phyloP scores from a whole-genome alignment of 2,329 filamentous ascomycete species.

The Trichoderma endophyticum region DNA sequence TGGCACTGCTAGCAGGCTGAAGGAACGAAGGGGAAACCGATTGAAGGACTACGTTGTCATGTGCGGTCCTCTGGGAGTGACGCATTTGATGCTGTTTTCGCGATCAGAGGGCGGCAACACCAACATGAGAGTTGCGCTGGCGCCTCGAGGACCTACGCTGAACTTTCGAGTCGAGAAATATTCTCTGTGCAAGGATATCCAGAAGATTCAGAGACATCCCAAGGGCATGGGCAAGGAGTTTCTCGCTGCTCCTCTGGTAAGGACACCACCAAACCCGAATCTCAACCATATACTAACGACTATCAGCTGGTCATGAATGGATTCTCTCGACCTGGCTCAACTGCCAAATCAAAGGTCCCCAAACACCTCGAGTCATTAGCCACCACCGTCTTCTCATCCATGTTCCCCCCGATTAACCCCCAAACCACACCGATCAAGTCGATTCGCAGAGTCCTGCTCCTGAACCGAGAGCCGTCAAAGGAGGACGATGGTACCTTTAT shows the following conservation, averaged over 20 bases:
- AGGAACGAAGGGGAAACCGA: conserved; percentile 84
- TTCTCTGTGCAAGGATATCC: conserved; percentile 86
- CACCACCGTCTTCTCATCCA: conserved; percentile 91
- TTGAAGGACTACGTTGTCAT: conserved; percentile 92
- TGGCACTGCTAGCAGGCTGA: conserved; percentile 82
- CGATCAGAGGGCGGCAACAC: conserved; percentile 86
- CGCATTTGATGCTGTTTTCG: conserved; percentile 90
- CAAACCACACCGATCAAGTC: conserved; percentile 84
- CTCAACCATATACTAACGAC: conserved; percentile 25
- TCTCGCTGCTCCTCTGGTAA: conserved; percentile 74
- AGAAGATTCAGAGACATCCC: conserved; percentile 78
- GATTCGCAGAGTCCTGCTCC: conserved; percentile 85
- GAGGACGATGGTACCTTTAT: conserved; percentile 69
- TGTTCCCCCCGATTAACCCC: conserved; percentile 94
- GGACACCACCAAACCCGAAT: conserved; percentile 20
- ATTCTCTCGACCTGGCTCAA: conserved; percentile 66
- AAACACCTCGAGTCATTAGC: conserved; percentile 91
- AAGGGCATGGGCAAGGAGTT: conserved; percentile 82
- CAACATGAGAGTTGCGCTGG: conserved; percentile 82
- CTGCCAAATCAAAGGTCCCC: conserved; percentile 68
- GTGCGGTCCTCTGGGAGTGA: conserved; percentile 90
- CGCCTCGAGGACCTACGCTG: conserved; percentile 86
- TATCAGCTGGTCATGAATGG: conserved; percentile 93
- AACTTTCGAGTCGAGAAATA: conserved; percentile 95
- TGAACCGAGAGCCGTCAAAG: conserved; percentile 71